A percentile compares a stretch with the other conserved stretches of the same genome.
These are phyloP conservation scores for Chaetomium olivaceum DNA, from an alignment of 2,329 filamentous ascomycete species.

Conservation along the genomic window DNA sequence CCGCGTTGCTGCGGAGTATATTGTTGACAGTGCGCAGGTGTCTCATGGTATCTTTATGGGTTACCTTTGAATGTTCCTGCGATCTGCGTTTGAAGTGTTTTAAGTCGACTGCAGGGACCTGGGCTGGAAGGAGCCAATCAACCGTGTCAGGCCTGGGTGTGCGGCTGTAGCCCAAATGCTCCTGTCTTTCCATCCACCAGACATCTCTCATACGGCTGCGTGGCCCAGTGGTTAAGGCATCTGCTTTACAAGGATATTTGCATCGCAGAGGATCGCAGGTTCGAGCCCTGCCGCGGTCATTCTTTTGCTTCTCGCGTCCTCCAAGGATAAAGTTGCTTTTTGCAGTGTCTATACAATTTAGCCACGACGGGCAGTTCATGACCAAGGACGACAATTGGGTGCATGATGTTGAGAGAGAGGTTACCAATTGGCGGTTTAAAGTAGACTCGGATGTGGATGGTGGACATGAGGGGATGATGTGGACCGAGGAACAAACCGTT, in stretches of 20 bases:
- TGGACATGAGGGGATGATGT: no score
- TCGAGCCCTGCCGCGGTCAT: constrained; percentile 40
- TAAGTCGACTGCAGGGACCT: background rate
- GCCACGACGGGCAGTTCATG: no score
- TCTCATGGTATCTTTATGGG: constrained; percentile 28
- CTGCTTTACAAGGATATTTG: constrained; percentile 37
- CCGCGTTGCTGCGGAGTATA: constrained; percentile 25
- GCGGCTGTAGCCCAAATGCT: background rate
- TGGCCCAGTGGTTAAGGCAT: constrained; percentile 41
- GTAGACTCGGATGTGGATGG: no score
- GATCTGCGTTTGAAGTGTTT: background rate
- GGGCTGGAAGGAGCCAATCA: constrained; percentile 10
- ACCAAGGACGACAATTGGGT: no score
- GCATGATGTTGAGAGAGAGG: background rate
- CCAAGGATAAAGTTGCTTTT: background rate
- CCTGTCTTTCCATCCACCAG: background rate
- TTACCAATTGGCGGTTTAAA: no score
- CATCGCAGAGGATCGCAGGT: constrained; percentile 39
- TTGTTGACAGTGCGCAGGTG: constrained; percentile 25
- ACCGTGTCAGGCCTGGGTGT: background rate
- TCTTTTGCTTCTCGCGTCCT: constrained; percentile 11
- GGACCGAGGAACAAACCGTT: no score
- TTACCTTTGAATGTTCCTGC: background rate
- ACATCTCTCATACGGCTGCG: constrained; percentile 25
- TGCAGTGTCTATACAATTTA: no score